Percentiles rank a stretch among this genome's conserved stretches.
Evolutionary conservation across 2,329 filamentous ascomycete genomes (phyloP).

Genomic region (Fonsecaea pedrosoi): DNA sequence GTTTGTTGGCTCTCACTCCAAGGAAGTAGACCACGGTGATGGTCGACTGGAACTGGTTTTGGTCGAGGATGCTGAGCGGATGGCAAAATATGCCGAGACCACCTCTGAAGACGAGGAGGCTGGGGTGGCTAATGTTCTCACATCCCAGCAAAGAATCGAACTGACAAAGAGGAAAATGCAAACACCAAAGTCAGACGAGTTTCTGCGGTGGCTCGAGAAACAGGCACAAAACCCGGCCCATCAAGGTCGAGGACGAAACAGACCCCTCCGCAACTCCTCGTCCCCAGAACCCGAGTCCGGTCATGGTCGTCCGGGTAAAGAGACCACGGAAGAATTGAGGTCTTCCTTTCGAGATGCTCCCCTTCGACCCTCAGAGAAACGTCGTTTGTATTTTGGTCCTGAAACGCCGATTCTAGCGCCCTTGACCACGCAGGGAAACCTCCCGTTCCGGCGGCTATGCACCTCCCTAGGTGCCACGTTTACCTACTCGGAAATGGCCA

Average conservation of each 20-base stretch:
- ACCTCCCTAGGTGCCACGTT: slow-evolving; percentile 87
- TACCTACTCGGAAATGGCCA: slow-evolving; percentile 98
- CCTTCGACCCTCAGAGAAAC: slow-evolving; percentile 89
- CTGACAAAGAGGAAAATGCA: slow-evolving; percentile 74
- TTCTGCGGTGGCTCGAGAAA: slow-evolving; percentile 77
- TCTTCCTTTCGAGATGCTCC: slow-evolving; percentile 86
- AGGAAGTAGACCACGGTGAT: slow-evolving; percentile 77
- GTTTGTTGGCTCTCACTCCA: slow-evolving; percentile 84
- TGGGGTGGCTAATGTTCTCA: slow-evolving; percentile 77
- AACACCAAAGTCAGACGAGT: slow-evolving; percentile 76
- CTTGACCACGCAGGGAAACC: slow-evolving; percentile 93
- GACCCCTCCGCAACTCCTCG: slow-evolving; percentile 36
- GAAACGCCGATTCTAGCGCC: slow-evolving; percentile 95
- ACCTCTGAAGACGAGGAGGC: slow-evolving; percentile 52
- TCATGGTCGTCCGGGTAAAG: slow-evolving; percentile 50
- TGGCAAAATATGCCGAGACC: slow-evolving; percentile 27
- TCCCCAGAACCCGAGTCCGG: slow-evolving; percentile 43
- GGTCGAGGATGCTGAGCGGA: slow-evolving; percentile 57
- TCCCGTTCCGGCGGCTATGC: slow-evolving; percentile 91
- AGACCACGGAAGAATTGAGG: slow-evolving; percentile 70
- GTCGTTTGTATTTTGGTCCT: slow-evolving; percentile 87
- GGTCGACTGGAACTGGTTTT: slow-evolving; percentile 83
- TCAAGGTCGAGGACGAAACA: slow-evolving; percentile 50
- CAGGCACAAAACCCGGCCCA: slow-evolving; percentile 54
- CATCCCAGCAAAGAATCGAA: slow-evolving; percentile 72